Evolutionary conservation across 768 basidiomycete species (phyloP).

Genomic region (Lentinula aciculospora): DNA sequence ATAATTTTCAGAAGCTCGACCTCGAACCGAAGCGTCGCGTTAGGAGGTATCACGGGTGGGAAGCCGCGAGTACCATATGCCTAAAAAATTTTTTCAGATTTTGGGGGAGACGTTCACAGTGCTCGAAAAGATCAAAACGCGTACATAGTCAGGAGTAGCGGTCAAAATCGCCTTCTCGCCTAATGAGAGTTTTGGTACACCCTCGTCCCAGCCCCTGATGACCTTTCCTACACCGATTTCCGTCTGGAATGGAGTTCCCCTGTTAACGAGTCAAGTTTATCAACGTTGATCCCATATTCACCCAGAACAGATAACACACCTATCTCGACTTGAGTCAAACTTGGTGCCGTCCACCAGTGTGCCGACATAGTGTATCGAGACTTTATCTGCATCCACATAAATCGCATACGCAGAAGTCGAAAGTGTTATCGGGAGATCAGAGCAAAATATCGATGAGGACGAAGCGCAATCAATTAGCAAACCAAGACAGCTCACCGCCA

Average conservation of each 20-base stretch:
- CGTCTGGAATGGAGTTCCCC: slow-evolving; percentile 57
- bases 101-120: too few species aligned
- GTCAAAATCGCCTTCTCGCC: slow-evolving; percentile 70
- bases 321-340: slow-evolving; percentile 78
- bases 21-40: slow-evolving; percentile 73
- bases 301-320: slow-evolving; percentile 36
- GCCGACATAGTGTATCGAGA: slow-evolving; percentile 78
- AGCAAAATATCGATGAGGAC: background rate
- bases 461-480: too few species aligned
- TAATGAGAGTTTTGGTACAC: slow-evolving; percentile 75
- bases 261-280: slow-evolving; percentile 18
- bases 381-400: slow-evolving; percentile 62
- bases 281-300: background rate
- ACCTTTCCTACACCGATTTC: slow-evolving; percentile 77
- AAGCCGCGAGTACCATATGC: slow-evolving; percentile 74
- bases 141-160: slow-evolving; percentile 76
- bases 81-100: slow-evolving; percentile 24
- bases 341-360: slow-evolving; percentile 54
- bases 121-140: slow-evolving; percentile 23
- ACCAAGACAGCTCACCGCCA: slow-evolving; percentile 69
- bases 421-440: background rate
- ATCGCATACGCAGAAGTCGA: too few species aligned
- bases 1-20: slow-evolving; percentile 73
- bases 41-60: slow-evolving; percentile 73
- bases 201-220: slow-evolving; percentile 90